phyloP scores from a whole-genome alignment of 176 grass and related monocot species.

The Otatea glauca region DNA sequence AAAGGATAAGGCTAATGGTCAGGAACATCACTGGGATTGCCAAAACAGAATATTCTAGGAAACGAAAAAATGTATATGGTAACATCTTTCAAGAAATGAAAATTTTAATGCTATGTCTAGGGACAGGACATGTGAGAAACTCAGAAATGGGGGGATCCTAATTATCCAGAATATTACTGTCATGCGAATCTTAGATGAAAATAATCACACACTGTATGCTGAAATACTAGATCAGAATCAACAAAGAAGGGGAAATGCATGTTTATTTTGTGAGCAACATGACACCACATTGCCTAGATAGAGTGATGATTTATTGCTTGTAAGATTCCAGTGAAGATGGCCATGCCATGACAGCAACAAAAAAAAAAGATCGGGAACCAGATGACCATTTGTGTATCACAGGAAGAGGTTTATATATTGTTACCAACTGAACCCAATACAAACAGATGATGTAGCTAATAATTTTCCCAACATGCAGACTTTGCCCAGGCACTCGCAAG shows the following conservation, averaged over 20 bases:
- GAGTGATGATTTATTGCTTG: constrained; percentile 51
- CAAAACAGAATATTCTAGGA: neutral
- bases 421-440: neutral
- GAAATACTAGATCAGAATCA: constrained; percentile 40
- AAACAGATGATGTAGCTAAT: neutral
- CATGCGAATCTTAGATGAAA: neutral
- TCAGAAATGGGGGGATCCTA: neutral
- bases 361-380: neutral
- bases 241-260: constrained; percentile 26
- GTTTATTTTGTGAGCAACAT: constrained; percentile 32
- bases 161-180: neutral
- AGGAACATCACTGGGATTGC: neutral
- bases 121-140: neutral
- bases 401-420: neutral
- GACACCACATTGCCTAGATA: constrained; percentile 9
- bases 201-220: constrained; percentile 5
- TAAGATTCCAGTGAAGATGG: constrained; percentile 1
- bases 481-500: neutral
- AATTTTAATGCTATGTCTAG: neutral
- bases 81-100: neutral
- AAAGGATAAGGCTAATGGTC: neutral
- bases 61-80: neutral
- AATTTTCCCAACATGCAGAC: neutral
- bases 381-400: neutral
- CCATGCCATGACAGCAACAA: constrained; percentile 9